Percentiles rank a stretch among this genome's conserved stretches.
phyloP scores from a whole-genome alignment of 2,329 filamentous ascomycete genomes.

The Hymenoscyphus occultus region DNA sequence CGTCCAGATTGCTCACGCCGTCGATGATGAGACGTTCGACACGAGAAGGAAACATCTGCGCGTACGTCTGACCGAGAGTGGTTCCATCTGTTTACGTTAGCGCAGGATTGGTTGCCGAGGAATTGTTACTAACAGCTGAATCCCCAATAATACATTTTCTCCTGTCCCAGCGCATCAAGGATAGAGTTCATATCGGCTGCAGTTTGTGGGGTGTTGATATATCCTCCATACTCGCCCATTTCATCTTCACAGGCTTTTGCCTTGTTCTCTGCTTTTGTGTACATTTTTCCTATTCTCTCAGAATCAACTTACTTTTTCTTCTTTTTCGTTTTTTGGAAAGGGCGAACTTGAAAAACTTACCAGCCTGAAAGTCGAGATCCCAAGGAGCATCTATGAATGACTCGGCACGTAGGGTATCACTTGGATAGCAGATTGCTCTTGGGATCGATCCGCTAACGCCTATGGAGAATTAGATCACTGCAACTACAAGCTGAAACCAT shows the following conservation, averaged over 20 bases:
- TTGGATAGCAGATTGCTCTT: constrained; percentile 42
- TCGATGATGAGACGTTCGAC: constrained; percentile 28
- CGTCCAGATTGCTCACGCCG: constrained; percentile 32
- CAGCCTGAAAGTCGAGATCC: constrained; percentile 23
- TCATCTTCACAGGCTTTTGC: constrained; percentile 43
- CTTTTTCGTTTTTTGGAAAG: neutral
- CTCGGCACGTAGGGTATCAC: constrained; percentile 34
- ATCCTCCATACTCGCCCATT: constrained; percentile 44
- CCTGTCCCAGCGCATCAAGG: constrained; percentile 43
- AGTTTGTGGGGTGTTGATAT: constrained; percentile 49
- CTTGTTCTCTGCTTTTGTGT: constrained; percentile 42
- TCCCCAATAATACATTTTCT: constrained; percentile 42
- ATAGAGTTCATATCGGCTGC: constrained; percentile 52
- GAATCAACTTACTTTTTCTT: neutral
- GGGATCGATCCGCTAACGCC: constrained; percentile 42
- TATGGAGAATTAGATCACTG: neutral
- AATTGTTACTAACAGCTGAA: constrained; percentile 36
- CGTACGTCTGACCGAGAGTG: constrained; percentile 42
- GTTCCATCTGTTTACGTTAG: constrained; percentile 35
- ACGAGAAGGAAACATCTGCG: constrained; percentile 38
- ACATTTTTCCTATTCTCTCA: constrained; percentile 23
- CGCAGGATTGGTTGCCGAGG: neutral
- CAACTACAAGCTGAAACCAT: neutral
- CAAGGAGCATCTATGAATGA: constrained; percentile 33
- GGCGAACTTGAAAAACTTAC: constrained; percentile 30